A percentile compares a stretch with the other conserved stretches of the same genome.
These are phyloP conservation scores for Pulicaria dysenterica DNA, from an alignment of 129 eudicot genomes.

Conservation along the genomic window DNA sequence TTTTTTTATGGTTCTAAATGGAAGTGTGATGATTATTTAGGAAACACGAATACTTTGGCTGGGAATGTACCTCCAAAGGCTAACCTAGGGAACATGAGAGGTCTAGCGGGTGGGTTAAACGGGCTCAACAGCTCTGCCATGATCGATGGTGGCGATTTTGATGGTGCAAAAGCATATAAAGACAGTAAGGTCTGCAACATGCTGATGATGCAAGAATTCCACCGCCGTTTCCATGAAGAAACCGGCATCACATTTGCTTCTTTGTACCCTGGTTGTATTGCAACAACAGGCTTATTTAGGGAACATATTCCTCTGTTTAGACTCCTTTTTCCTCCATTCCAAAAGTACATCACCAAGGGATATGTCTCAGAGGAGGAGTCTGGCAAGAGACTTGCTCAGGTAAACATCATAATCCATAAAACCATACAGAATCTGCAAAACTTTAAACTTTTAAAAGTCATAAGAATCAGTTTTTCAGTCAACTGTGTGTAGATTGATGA, in stretches of 20 bases:
- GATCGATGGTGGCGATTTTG: conserved; percentile 83
- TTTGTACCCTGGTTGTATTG: conserved; percentile 93
- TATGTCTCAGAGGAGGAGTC: conserved; percentile 84
- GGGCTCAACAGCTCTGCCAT: conserved; percentile 85
- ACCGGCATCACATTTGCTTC: conserved; percentile 90
- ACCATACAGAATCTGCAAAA: too few species aligned
- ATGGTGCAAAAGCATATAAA: conserved; percentile 93
- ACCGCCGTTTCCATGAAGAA: conserved; percentile 83
- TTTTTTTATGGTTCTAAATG: not conserved
- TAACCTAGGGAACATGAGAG: conserved; percentile 82
- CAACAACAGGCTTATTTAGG: conserved; percentile 87
- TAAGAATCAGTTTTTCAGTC: not conserved
- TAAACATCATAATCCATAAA: conserved; percentile 16
- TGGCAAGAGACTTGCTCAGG: conserved; percentile 96
- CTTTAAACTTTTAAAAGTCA: not conserved
- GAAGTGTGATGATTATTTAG: conserved; percentile 28
- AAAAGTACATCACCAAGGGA: conserved; percentile 86
- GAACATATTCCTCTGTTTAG: conserved; percentile 90
- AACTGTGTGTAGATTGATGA: not conserved
- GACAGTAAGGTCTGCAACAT: conserved; percentile 93
- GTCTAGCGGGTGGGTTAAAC: conserved; percentile 68
- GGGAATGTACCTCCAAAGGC: conserved; percentile 95
- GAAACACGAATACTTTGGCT: conserved; percentile 87
- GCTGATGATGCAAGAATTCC: conserved; percentile 96
- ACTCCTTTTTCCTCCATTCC: conserved; percentile 90